Evolutionary conservation across 441 rosid species (phyloP).

Genomic region (Euphorbia corollata): DNA sequence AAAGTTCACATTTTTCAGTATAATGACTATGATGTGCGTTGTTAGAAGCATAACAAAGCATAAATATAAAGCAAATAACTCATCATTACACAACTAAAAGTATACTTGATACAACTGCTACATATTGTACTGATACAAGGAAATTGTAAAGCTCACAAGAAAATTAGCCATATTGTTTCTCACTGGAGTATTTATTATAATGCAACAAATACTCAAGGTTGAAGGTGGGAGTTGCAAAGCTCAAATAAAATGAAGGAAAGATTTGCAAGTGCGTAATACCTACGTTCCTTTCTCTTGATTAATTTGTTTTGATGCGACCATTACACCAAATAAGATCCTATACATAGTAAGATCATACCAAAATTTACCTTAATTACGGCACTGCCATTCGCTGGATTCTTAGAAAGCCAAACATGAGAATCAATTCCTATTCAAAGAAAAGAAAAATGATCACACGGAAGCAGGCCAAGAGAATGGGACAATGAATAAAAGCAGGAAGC

Average conservation of each 20-base stretch:
- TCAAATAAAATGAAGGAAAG: background rate
- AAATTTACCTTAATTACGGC: slow-evolving; percentile 53
- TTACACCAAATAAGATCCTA: background rate
- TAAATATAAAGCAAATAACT: too few relatives aligned
- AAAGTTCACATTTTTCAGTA: background rate
- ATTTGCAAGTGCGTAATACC: background rate
- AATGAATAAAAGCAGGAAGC: slow-evolving; percentile 16
- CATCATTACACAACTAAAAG: too few relatives aligned
- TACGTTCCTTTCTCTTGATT: slow-evolving; percentile 4
- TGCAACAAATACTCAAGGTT: too few relatives aligned
- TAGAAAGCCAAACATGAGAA: slow-evolving; percentile 38
- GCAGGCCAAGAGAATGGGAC: slow-evolving; percentile 11
- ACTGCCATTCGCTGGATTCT: slow-evolving; percentile 28
- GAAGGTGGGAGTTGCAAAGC: background rate
- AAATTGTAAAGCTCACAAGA: background rate
- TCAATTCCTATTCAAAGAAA: slow-evolving; percentile 39
- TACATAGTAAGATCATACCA: background rate
- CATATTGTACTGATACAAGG: too few relatives aligned
- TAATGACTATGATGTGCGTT: background rate
- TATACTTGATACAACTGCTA: too few relatives aligned
- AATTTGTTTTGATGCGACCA: background rate
- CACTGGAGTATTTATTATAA: background rate
- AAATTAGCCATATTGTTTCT: background rate
- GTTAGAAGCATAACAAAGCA: too few relatives aligned
- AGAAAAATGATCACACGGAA: slow-evolving; percentile 8